Evolutionary conservation across 352 stramenopile species (phyloP).

Genomic region (Phytopythium boreale): DNA sequence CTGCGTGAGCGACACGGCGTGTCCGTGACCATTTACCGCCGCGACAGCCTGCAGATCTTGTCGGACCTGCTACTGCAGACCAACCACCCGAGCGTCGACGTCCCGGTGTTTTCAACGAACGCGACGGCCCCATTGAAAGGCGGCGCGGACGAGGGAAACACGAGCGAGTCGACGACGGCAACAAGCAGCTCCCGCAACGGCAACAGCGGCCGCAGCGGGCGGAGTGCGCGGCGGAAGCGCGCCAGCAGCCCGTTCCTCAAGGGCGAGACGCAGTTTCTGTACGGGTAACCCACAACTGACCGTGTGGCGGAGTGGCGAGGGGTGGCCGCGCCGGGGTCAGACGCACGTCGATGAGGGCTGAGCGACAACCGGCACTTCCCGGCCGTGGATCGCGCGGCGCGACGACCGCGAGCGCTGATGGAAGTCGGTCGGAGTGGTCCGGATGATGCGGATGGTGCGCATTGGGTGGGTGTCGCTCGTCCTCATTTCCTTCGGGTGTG

Average conservation of each 20-base stretch:
- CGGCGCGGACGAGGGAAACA: background rate
- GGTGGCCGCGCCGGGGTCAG: background rate
- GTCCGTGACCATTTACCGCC: constrained; percentile 57
- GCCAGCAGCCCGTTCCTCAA: constrained; percentile 38
- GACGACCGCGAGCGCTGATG: too few relatives aligned
- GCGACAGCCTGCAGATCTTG: constrained; percentile 51
- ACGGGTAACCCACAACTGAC: constrained; percentile 23
- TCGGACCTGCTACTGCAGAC: constrained; percentile 61
- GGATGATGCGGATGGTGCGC: too few relatives aligned
- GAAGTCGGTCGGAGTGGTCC: too few relatives aligned
- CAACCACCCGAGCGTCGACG: constrained; percentile 31
- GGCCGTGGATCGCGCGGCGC: too few relatives aligned
- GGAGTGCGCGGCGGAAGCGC: constrained; percentile 13
- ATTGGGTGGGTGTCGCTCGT: too few relatives aligned
- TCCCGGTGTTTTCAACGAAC: constrained; percentile 25
- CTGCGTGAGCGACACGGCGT: constrained; percentile 63
- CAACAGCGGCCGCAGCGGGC: constrained; percentile 13
- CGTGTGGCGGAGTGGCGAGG: background rate
- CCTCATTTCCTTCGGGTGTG: too few relatives aligned
- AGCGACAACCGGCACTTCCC: background rate
- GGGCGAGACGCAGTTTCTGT: constrained; percentile 46
- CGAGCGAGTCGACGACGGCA: constrained; percentile 11
- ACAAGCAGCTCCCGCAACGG: constrained; percentile 9
- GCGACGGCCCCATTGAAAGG: background rate
- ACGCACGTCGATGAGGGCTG: background rate